phyloP scores from a whole-genome alignment of 257 asterid species.

The Craterostigma plantagineum region DNA sequence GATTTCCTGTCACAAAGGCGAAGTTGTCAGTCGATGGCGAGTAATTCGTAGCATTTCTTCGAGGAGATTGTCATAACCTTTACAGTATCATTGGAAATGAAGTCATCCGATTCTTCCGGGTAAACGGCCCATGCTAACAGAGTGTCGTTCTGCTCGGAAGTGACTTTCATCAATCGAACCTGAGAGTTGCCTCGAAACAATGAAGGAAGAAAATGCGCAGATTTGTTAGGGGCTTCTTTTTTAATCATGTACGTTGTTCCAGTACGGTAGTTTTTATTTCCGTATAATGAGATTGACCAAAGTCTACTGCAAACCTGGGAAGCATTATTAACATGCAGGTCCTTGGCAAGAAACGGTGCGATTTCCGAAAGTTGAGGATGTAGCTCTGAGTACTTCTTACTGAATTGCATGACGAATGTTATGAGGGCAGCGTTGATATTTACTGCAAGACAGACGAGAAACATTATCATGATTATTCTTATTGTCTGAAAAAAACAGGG shows the following conservation, averaged over 20 bases:
- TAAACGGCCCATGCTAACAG: constrained; percentile 54
- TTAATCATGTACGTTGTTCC: neutral
- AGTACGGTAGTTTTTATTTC: constrained; percentile 10
- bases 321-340: constrained; percentile 25
- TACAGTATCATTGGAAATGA: constrained; percentile 48
- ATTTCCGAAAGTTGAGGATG: constrained; percentile 70
- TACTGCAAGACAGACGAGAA: constrained; percentile 25
- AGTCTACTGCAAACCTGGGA: constrained; percentile 41
- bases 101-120: constrained; percentile 46
- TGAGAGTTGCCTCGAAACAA: constrained; percentile 25
- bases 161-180: constrained; percentile 50
- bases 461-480: neutral
- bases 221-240: constrained; percentile 3
- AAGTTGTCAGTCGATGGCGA: constrained; percentile 3
- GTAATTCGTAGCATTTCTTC: neutral
- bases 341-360: constrained; percentile 38
- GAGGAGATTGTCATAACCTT: constrained; percentile 26
- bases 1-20: constrained; percentile 32
- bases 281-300: too few species aligned
- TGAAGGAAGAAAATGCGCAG: constrained; percentile 3
- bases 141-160: constrained; percentile 44
- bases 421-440: constrained; percentile 32
- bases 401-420: constrained; percentile 49
- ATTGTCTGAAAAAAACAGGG: neutral
- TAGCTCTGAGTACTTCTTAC: constrained; percentile 42